Evolutionary conservation across 805 yeast genomes (phyloP), one percentile per base, ranked within the genome.

Genomic region (Metschnikowia dekortorum): DNA sequence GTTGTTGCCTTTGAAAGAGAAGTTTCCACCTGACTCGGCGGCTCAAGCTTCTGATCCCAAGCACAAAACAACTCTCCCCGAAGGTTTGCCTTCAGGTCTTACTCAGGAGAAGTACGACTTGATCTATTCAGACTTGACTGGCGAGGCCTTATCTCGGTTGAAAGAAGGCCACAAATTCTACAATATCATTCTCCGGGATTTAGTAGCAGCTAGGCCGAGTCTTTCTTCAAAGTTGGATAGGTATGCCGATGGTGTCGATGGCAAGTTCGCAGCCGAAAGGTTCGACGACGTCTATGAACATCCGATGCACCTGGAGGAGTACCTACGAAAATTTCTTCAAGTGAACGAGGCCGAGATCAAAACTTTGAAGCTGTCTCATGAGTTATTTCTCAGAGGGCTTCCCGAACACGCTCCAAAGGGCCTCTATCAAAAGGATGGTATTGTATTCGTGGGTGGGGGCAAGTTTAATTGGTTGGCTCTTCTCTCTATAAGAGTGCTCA

Each of bases 361-460:
- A 0, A 66, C 74, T 26, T 67, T 85, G 71, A 69, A 63, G 30
- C 54, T 56, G 16, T 74, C 83, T 4, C 90, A 85, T 62, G 52
- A 56, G 8, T 57, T 59, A 40, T 78, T 81, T 14, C 74, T 79
- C 18, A 61, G 63, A 2, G 68, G 66, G 32, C 60, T 85, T 18
- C 62, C 87, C 4, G 82, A 62, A 1, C 32, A 37, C 4, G 67
- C 74, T 5, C 76, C 76, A 1, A 47, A 56, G 7, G 64, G 65
- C 9, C 57, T 72, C n/a, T 73, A 72, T 53, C 46, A 60, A 26
- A 73, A 84, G 0, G 70, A 76, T 50, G 88, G 84, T 8, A 74
- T 84, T 16, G 92, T 80, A 29, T 82, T 75, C 59, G 90, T 87
- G 30, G 95, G 92, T 34, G 96, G 96, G 39, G 94, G 91, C 3